Base-by-base conservation (phyloP, 140 eudicot genomes). In the Ambrosia hybrid region DNA sequence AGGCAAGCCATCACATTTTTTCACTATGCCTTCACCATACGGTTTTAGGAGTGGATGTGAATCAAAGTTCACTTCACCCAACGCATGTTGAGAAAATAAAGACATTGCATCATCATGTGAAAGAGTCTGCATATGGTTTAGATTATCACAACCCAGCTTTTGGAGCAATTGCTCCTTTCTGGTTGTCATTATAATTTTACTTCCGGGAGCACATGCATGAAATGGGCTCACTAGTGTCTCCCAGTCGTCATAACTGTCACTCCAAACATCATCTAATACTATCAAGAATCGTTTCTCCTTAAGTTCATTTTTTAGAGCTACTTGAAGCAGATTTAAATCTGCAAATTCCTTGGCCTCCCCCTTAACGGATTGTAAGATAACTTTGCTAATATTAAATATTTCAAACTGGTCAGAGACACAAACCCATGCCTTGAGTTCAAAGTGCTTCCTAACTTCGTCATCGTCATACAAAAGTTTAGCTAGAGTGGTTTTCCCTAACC, bases 1-100 rank as follows among this genome's bases (percentile, higher is more conserved):
- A 57, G 91, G 91, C 45, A 83, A 63, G 5, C 91, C 91, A 45
- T 75, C 71, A 82, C 91, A 86, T 51, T 80, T 80, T 49, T 61
- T 66, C 4, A 82, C 67, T 11, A 83, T 74, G 38, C 53, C 51
- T 72, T 70, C 85, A 9, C 84, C 88, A 49, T 77, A 13, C 36
- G 21, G 67, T 66, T 60, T 75, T 1, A 85, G 61, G 26, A 10
- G 6, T 9, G 68, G 71, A 14, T 74, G 49, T 34, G 78, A 81
- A 67, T 71, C 76, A 9, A 17, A 21, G 6, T 55, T 79, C 51
- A 63, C 55, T 36, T 43, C 79, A 38, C 45, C 76, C 21, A 86
- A 78, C 6, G 88, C 86, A 9, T 80, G 75, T 30, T 68, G 76
- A 52, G 71, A 65, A 45, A 86, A 77, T 16, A 86, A 69, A 26